phyloP scores from a whole-genome alignment of 306 rosid genomes.

The Heteromeles arbutifolia region DNA sequence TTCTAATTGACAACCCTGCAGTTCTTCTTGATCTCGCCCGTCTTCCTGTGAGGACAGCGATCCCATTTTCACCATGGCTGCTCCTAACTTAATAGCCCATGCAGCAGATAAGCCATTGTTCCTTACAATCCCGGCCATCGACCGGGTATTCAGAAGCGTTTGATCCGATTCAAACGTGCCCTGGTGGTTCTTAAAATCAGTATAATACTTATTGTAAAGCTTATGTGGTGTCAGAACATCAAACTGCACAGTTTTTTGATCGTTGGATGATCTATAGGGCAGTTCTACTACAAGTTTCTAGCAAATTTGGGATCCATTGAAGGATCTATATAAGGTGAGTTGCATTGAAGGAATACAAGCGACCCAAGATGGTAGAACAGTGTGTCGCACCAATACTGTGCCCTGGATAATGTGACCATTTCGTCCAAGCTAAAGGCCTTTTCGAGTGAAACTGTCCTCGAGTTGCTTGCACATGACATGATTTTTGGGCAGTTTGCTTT shows the following conservation, averaged over 20 bases:
- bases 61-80: slow-evolving; percentile 41
- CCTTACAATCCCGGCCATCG: slow-evolving; percentile 16
- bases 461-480: too few relatives aligned
- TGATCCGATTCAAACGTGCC: slow-evolving; percentile 27
- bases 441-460: too few relatives aligned
- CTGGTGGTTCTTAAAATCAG: slow-evolving; percentile 6
- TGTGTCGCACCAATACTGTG: too few relatives aligned
- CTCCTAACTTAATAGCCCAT: slow-evolving; percentile 27
- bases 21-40: slow-evolving; percentile 31
- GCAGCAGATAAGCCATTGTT: not conserved
- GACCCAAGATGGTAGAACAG: too few relatives aligned
- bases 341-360: slow-evolving; percentile 22
- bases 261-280: slow-evolving; percentile 1
- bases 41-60: slow-evolving; percentile 21
- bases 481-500: too few relatives aligned
- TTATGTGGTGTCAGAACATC: slow-evolving; percentile 17
- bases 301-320: slow-evolving; percentile 24
- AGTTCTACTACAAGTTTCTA: slow-evolving; percentile 15
- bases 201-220: slow-evolving; percentile 20
- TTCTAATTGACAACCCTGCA: slow-evolving; percentile 2
- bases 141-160: slow-evolving; percentile 12
- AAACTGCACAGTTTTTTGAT: not conserved
- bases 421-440: too few relatives aligned
- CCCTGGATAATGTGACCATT: too few relatives aligned
- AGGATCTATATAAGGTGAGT: slow-evolving; percentile 28